A percentile compares a stretch with the other conserved stretches of the same genome.
phyloP scores from a whole-genome alignment of 2,329 filamentous ascomycete genomes.

The Aspergillus aculeatus region DNA sequence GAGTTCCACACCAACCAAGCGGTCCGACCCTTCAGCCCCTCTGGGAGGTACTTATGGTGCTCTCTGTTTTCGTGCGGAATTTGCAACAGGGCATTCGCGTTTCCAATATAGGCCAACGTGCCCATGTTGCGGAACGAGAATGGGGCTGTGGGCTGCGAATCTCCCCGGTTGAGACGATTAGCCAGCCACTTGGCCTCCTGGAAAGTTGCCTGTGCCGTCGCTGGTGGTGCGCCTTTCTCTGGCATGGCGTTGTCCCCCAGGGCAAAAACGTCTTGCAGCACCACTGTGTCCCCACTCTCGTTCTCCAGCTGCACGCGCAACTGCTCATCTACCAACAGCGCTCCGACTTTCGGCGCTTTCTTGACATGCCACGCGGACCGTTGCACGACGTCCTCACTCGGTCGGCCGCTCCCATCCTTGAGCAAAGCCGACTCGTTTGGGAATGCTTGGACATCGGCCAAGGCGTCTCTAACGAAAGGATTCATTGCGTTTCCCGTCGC shows the following conservation, averaged over 20 bases:
- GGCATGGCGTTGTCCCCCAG: constrained; percentile 58
- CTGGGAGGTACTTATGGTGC: constrained; percentile 31
- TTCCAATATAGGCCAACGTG: constrained; percentile 60
- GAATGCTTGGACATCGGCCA: constrained; percentile 33
- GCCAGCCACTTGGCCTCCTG: constrained; percentile 61
- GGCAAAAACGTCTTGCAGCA: constrained; percentile 55
- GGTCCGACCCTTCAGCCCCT: constrained; percentile 39
- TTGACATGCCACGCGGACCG: constrained; percentile 49
- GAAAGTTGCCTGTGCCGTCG: constrained; percentile 59
- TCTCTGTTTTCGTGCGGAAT: constrained; percentile 32
- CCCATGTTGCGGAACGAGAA: constrained; percentile 60
- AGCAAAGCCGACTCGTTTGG: constrained; percentile 32
- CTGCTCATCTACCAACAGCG: constrained; percentile 56
- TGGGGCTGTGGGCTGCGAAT: constrained; percentile 32
- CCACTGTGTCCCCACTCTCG: constrained; percentile 35
- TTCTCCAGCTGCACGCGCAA: constrained; percentile 55
- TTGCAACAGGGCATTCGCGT: constrained; percentile 58
- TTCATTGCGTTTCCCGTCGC: constrained; percentile 43
- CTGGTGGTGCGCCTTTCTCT: constrained; percentile 53
- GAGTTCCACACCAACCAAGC: constrained; percentile 47
- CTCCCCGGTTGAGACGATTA: constrained; percentile 53
- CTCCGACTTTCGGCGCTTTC: constrained; percentile 48
- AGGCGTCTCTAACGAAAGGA: constrained; percentile 29
- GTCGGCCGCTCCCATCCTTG: constrained; percentile 16
- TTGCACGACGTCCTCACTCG: constrained; percentile 9